A percentile compares a stretch with the other conserved stretches of the same genome.
Evolutionary conservation across 768 basidiomycete species (phyloP).

Genomic region (Austroboletus festivus): DNA sequence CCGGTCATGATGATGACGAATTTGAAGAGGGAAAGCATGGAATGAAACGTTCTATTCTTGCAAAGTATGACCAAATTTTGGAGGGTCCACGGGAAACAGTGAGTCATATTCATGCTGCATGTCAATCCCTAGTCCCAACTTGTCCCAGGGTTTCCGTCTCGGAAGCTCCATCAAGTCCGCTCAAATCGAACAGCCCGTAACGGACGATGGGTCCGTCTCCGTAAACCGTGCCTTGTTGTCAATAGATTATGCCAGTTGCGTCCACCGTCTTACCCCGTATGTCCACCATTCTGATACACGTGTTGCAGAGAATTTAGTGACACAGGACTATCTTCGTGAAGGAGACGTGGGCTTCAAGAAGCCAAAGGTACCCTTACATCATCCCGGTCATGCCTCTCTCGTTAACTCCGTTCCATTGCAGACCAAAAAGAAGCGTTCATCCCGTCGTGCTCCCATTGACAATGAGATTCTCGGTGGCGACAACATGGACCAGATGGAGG

Average conservation of each 20-base stretch:
- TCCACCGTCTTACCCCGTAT: slow-evolving; percentile 31
- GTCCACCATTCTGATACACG: slow-evolving; percentile 14
- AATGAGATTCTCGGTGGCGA: slow-evolving; percentile 34
- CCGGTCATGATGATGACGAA: slow-evolving; percentile 96
- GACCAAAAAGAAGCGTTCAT: slow-evolving; percentile 91
- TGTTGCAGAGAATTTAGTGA: slow-evolving; percentile 73
- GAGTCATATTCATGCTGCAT: slow-evolving; percentile 19
- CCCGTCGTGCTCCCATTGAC: slow-evolving; percentile 50
- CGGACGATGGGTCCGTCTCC: slow-evolving; percentile 48
- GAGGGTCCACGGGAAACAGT: slow-evolving; percentile 72
- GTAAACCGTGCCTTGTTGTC: slow-evolving; percentile 80
- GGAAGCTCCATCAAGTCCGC: slow-evolving; percentile 54
- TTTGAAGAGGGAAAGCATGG: slow-evolving; percentile 72
- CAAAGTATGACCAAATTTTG: slow-evolving; percentile 93
- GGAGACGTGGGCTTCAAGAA: slow-evolving; percentile 96
- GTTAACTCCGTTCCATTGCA: slow-evolving; percentile 27
- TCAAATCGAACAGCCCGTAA: slow-evolving; percentile 40
- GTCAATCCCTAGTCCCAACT: background rate
- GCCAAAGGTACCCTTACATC: slow-evolving; percentile 57
- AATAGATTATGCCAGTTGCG: slow-evolving; percentile 88
- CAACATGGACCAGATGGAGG: slow-evolving; percentile 56
- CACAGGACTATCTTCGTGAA: slow-evolving; percentile 85
- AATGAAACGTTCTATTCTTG: slow-evolving; percentile 77
- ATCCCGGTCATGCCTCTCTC: background rate
- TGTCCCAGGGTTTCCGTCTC: slow-evolving; percentile 76